Base-by-base conservation (phyloP, 495 filamentous ascomycete species). In the Geoglossum glabrum region DNA sequence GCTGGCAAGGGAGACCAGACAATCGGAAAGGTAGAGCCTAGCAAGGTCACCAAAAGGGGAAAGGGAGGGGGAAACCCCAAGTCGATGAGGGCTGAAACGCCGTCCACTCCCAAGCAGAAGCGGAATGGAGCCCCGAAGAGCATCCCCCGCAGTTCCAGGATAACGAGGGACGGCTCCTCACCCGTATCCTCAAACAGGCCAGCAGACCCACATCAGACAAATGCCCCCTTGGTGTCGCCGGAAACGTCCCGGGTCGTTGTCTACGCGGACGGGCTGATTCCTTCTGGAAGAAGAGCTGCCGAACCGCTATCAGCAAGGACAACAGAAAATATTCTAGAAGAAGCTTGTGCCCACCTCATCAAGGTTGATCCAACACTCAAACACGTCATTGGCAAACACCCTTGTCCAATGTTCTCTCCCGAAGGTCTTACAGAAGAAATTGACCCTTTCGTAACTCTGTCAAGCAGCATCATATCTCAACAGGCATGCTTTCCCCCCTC, bases 381-480 rank as follows among this genome's bases (percentile, higher is more conserved):
- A 64, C 70, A 77, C 0, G 70, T 96, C 13, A 80, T 96, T 60
- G 80, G 85, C 54, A 72, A 77, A 61, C 76, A 97, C 64, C 81
- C 73, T 54, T 98, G 92, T 65, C 65, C 71, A 38, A 65, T 92
- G 13, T 95, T 96, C 69, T 85, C 85, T 7, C 78, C 87, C 1
- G 82, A 84, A 55, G 90, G 88, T 0, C 70, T 98, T 19, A 79
- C 81, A 19, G 90, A 96, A 70, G 71, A 79, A 61, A 76, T 95
- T 60, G 85, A 97, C 67, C 90, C 92, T 3, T 98, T 96, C 66
- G 81, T 80, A 55, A 82, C 81, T 56, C 76, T 98, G 43, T 76
- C 77, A 26, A 85, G 80, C 66, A 83, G 87, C 50, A 96, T 98
- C 62, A 95, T 97, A 59, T 86, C 86, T 47, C 92, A 98, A 68